These are phyloP conservation scores for Ramaria sp. DNA, from an alignment of 768 basidiomycete genomes.

Conservation along the genomic window DNA sequence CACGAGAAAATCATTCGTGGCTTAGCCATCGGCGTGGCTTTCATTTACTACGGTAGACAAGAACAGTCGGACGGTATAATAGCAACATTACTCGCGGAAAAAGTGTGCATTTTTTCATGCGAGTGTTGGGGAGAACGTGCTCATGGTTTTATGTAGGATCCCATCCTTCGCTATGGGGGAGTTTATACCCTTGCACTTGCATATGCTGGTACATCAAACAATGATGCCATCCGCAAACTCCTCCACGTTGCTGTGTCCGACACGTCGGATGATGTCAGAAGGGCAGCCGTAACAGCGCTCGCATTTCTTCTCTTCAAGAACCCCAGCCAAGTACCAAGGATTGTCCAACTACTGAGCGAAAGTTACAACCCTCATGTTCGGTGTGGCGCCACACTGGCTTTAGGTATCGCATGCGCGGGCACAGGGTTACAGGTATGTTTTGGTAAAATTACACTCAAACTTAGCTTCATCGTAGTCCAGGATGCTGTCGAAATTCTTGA, in stretches of 20 bases:
- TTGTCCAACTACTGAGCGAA: constrained; percentile 94
- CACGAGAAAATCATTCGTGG: constrained; percentile 99
- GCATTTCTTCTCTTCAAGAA: constrained; percentile 97
- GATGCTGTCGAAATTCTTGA: constrained; percentile 95
- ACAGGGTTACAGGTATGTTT: constrained; percentile 77
- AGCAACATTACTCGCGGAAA: constrained; percentile 68
- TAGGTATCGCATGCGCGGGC: constrained; percentile 96
- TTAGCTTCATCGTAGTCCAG: constrained; percentile 27
- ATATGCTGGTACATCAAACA: constrained; percentile 93
- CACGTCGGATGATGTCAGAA: constrained; percentile 92
- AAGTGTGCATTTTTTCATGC: constrained; percentile 37
- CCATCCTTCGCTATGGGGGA: constrained; percentile 93
- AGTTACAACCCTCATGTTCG: constrained; percentile 99
- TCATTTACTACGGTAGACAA: constrained; percentile 86
- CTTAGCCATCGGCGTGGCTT: constrained; percentile 83
- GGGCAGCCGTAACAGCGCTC: constrained; percentile 91
- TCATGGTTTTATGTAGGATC: constrained; percentile 49
- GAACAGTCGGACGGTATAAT: constrained; percentile 87
- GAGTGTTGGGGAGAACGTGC: constrained; percentile 6
- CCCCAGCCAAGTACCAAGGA: constrained; percentile 89
- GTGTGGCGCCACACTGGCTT: constrained; percentile 38
- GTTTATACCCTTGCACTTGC: constrained; percentile 95
- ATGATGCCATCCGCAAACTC: constrained; percentile 82
- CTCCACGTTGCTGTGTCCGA: constrained; percentile 97
- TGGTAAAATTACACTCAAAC: neutral